Percentiles rank a stretch among this genome's conserved stretches.
Conservation (phyloP, 176 grass and related monocot species). For the Triticum timopheevii region DNA sequence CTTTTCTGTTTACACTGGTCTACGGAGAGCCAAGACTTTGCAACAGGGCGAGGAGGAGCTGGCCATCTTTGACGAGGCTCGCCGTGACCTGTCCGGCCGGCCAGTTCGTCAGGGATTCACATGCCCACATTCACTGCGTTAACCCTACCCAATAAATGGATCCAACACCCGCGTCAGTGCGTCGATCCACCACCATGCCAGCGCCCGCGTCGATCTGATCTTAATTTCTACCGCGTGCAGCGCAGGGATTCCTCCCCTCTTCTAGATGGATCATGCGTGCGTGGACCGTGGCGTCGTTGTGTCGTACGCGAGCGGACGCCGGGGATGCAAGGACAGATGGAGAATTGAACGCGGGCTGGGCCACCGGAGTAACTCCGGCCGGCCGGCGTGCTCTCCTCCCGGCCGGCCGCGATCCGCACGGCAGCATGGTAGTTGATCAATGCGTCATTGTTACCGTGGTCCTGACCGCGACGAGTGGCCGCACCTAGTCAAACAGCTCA, state of each 20-base stretch:
- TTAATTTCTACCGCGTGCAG: not conserved
- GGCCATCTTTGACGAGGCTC: not conserved
- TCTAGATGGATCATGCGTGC: not conserved
- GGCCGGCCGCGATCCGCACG: not conserved
- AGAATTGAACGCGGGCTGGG: constrained; percentile 8
- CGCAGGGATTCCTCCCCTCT: not conserved
- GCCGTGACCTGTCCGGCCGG: not conserved
- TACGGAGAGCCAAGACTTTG: not conserved
- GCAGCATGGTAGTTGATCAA: not conserved
- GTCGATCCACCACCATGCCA: not conserved
- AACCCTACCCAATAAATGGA: constrained; percentile 21
- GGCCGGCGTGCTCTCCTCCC: not conserved
- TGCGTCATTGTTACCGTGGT: not conserved
- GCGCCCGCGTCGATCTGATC: not conserved
- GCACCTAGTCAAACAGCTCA: not conserved
- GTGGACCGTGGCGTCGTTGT: not conserved
- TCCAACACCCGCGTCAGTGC: not conserved
- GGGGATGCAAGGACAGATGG: not conserved
- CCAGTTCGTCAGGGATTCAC: constrained; percentile 21
- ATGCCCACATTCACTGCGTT: constrained; percentile 23
- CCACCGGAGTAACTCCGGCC: constrained; percentile 45
- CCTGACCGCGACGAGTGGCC: not conserved
- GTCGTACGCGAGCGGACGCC: not conserved
- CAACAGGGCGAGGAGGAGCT: not conserved
- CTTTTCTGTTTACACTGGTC: not conserved